A percentile compares a stretch with the other conserved stretches of the same genome.
phyloP scores from a whole-genome alignment of 768 basidiomycete genomes.

The Boletus pseudopeckii region DNA sequence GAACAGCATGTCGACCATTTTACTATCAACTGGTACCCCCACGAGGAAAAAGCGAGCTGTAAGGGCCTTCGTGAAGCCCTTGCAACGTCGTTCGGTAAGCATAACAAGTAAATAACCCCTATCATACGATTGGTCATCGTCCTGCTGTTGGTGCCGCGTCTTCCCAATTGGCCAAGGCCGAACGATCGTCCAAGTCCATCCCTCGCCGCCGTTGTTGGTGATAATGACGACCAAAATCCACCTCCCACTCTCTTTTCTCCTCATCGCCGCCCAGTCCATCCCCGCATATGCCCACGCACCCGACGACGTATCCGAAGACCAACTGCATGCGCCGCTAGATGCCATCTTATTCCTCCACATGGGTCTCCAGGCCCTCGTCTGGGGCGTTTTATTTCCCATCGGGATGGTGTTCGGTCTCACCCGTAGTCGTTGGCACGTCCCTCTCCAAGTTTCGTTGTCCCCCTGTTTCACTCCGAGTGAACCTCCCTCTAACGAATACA shows the following conservation, averaged over 20 bases:
- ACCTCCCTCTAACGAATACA: not conserved
- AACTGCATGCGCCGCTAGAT: slow-evolving; percentile 66
- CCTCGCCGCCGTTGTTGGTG: not conserved
- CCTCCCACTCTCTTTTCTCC: slow-evolving; percentile 9
- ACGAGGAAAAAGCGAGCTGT: no score
- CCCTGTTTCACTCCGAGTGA: not conserved
- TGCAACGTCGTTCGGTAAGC: no score
- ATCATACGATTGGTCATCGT: not conserved
- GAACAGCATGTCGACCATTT: no score
- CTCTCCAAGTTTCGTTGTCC: slow-evolving; percentile 54
- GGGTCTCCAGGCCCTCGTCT: slow-evolving; percentile 67
- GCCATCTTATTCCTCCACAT: slow-evolving; percentile 82
- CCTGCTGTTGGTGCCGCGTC: no score
- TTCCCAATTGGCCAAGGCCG: no score
- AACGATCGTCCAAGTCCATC: no score
- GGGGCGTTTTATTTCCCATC: slow-evolving; percentile 85
- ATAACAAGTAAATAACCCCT: no score
- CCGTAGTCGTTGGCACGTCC: slow-evolving; percentile 89
- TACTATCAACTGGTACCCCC: no score
- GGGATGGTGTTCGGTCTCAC: slow-evolving; percentile 76
- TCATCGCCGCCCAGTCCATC: slow-evolving; percentile 4
- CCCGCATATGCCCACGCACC: slow-evolving; percentile 50
- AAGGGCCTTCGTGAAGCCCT: no score
- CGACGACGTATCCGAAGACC: slow-evolving; percentile 61
- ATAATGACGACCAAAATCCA: not conserved